A percentile compares a stretch with the other conserved stretches of the same genome.
phyloP scores from a whole-genome alignment of 345 rosid species.

The Eutrema japonicum region DNA sequence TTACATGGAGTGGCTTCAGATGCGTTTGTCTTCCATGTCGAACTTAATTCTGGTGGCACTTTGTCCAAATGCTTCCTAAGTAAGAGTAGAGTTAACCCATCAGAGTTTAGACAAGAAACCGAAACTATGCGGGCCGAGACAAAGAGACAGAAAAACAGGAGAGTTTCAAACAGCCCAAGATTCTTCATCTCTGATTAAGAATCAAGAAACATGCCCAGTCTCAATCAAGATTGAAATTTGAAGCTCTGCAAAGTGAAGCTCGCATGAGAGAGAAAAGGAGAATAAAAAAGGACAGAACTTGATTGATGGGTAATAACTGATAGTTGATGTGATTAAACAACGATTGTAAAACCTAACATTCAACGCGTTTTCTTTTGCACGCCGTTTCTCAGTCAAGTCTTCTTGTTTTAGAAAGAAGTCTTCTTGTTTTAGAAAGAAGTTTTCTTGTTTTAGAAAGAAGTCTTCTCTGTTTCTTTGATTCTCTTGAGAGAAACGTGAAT shows the following conservation, averaged over 20 bases:
- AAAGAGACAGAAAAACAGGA: slow-evolving; percentile 28
- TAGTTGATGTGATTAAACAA: background rate
- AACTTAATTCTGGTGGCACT: slow-evolving; percentile 51
- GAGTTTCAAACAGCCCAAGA: slow-evolving; percentile 2
- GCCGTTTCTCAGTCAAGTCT: slow-evolving; percentile 19
- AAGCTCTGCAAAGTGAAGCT: slow-evolving; percentile 11
- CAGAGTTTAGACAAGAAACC: slow-evolving; percentile 51
- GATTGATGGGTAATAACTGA: slow-evolving; percentile 23
- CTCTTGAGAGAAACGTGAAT: background rate
- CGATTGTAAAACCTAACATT: slow-evolving; percentile 19
- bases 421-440: slow-evolving; percentile 8
- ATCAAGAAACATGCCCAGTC: slow-evolving; percentile 10
- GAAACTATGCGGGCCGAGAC: slow-evolving; percentile 4
- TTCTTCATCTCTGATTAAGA: slow-evolving; percentile 32
- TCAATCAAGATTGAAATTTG: slow-evolving; percentile 12
- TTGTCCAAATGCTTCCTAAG: slow-evolving; percentile 53
- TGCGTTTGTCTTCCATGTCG: slow-evolving; percentile 55
- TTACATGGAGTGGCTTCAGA: slow-evolving; percentile 59
- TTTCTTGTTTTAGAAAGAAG: slow-evolving; percentile 14
- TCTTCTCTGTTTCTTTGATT: slow-evolving; percentile 21
- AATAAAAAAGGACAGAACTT: slow-evolving; percentile 5
- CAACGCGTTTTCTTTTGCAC: slow-evolving; percentile 24
- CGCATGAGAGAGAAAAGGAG: slow-evolving; percentile 12
- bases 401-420: slow-evolving; percentile 15
- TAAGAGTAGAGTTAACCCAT: slow-evolving; percentile 59